Conservation (phyloP, 2,329 filamentous ascomycete genomes). For the Aspergillus glaucus region DNA sequence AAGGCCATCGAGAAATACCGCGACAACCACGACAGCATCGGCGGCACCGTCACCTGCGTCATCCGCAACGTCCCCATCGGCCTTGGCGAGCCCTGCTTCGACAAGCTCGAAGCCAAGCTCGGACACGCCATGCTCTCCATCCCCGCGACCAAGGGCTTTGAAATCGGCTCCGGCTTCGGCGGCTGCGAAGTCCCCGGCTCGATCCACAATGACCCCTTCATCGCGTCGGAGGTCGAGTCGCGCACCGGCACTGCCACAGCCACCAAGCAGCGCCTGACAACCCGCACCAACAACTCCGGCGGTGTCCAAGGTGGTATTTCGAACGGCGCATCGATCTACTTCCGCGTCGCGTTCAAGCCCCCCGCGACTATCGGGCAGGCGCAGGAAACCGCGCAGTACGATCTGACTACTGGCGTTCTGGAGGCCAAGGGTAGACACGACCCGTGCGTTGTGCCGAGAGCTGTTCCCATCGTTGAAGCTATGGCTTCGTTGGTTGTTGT, state of each 20-base stretch:
- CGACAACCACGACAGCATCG: constrained; percentile 79
- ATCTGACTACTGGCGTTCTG: constrained; percentile 66
- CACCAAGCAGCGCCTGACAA: constrained; percentile 58
- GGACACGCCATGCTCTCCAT: constrained; percentile 94
- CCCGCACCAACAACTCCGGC: constrained; percentile 90
- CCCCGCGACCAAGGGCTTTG: constrained; percentile 91
- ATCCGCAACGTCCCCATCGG: constrained; percentile 80
- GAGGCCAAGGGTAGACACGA: constrained; percentile 93
- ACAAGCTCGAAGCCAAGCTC: constrained; percentile 87
- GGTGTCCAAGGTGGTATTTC: constrained; percentile 94
- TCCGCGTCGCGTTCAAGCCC: constrained; percentile 91
- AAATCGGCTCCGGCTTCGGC: constrained; percentile 86
- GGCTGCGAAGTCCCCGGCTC: constrained; percentile 82
- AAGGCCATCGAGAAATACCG: constrained; percentile 69
- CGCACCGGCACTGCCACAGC: constrained; percentile 9
- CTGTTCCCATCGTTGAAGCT: constrained; percentile 65
- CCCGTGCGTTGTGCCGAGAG: constrained; percentile 83
- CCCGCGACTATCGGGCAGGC: constrained; percentile 87
- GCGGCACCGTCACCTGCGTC: constrained; percentile 90
- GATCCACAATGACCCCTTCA: constrained; percentile 85
- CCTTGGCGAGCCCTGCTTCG: constrained; percentile 88
- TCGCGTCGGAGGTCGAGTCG: constrained; percentile 43
- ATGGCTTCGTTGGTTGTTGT: constrained; percentile 87
- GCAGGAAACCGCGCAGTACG: constrained; percentile 76
- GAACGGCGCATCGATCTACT: constrained; percentile 91